These are phyloP conservation scores for Striga asiatica DNA, from an alignment of 257 asterid species.

Conservation along the genomic window DNA sequence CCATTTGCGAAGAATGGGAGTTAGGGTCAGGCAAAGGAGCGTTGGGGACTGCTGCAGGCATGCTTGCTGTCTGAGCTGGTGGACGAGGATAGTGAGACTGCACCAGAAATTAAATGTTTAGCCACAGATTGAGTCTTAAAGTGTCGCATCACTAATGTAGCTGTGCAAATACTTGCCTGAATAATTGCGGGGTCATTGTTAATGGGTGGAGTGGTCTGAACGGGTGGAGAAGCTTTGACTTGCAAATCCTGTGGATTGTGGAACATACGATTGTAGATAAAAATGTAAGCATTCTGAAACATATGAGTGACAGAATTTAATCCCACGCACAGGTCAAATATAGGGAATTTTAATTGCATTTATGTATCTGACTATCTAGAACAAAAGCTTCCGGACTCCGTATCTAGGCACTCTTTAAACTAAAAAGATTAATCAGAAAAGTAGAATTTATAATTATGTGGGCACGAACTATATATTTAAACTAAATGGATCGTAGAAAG, in stretches of 20 bases:
- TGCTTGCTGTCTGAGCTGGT: slow-evolving; percentile 41
- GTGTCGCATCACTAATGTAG: not conserved
- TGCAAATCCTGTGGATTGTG: slow-evolving; percentile 67
- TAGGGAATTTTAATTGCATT: not conserved
- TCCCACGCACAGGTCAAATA: not conserved
- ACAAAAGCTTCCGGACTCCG: too few species aligned
- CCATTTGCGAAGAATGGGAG: slow-evolving; percentile 54
- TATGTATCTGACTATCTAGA: too few species aligned
- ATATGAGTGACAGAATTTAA: too few species aligned
- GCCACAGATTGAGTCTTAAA: slow-evolving; percentile 4
- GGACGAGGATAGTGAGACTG: slow-evolving; percentile 90
- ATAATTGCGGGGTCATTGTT: slow-evolving; percentile 92
- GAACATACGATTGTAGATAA: not conserved
- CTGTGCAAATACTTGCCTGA: slow-evolving; percentile 40
- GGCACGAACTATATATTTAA: too few species aligned
- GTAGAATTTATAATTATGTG: too few species aligned
- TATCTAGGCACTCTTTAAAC: too few species aligned
- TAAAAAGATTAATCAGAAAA: too few species aligned
- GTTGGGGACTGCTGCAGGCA: slow-evolving; percentile 56
- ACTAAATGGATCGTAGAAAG: too few species aligned
- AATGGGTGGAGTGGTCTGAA: slow-evolving; percentile 41
- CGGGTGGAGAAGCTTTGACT: slow-evolving; percentile 89
- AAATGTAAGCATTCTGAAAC: not conserved
- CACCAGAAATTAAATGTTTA: slow-evolving; percentile 17
- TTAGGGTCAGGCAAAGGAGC: slow-evolving; percentile 42